Conservation (phyloP, 75 land plant genomes). For the Pseudotsuga menziesii region DNA sequence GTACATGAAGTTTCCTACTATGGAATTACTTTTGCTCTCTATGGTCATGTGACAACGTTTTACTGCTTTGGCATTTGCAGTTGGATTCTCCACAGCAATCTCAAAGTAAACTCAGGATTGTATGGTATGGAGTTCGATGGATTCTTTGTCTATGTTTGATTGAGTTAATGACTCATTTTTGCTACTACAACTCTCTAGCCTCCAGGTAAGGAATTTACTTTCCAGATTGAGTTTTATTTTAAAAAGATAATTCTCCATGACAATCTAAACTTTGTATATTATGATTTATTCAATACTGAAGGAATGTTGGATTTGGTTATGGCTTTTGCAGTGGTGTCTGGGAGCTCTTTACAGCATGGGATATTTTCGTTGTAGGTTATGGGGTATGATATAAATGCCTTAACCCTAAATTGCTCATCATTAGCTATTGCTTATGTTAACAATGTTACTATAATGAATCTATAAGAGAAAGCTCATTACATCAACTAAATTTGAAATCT, state of each 20-base stretch:
- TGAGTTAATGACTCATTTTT: constrained; percentile 87
- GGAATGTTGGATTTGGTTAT: neutral
- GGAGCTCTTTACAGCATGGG: constrained; percentile 63
- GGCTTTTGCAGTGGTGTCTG: constrained; percentile 65
- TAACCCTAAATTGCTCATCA: neutral
- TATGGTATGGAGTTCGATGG: constrained; percentile 82
- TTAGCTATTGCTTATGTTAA: too few species aligned
- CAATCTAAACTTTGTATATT: neutral
- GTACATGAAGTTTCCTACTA: neutral
- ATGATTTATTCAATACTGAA: neutral
- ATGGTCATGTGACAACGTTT: neutral
- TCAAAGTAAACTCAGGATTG: constrained; percentile 32
- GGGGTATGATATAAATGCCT: constrained; percentile 57
- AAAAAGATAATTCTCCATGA: neutral
- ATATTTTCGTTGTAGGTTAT: constrained; percentile 86
- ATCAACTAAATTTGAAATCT: neutral
- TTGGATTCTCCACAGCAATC: constrained; percentile 64
- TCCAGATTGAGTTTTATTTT: neutral
- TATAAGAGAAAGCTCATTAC: neutral
- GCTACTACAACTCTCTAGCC: constrained; percentile 88
- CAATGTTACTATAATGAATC: too few species aligned
- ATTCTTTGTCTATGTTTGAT: constrained; percentile 62
- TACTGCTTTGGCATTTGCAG: constrained; percentile 35
- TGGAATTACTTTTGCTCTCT: neutral
- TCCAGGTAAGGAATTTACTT: constrained; percentile 49